Base-by-base conservation (phyloP, 2,329 filamentous ascomycete species). In the Xylaria hypoxylon region DNA sequence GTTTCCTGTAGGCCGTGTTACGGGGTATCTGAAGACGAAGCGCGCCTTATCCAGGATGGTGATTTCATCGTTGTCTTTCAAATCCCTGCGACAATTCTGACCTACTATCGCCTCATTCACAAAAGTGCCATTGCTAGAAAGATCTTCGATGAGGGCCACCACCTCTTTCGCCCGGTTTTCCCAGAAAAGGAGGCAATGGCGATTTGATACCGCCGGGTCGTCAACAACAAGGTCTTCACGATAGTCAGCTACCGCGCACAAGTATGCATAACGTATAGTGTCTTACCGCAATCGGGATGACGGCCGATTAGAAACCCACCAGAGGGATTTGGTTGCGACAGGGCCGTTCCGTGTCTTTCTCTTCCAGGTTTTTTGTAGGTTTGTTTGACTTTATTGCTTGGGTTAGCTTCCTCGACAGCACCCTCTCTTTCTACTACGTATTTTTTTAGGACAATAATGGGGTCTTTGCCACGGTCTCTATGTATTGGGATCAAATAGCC, bases 71-170 rank as follows among this genome's bases (percentile, higher is more conserved):
- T 92, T 90, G 73, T 98, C 93, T 73, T 94, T 86, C 31, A 99
- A 85, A 77, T 97, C 93, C 64, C 95, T 89, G 61, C 93, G 87
- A 79, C 97, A 93, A 79, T 99, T 99, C 58, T 95, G 90, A 28
- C 96, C 96, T 24, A 99, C 88, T 35, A 97, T 86, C 15, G 90
- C 91, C 73, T 97, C 94, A 75, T 98, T 98, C 73, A 99, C 91
- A 77, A 94, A 99, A 0, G 96, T 99, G 57, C 96, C 96, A 77
- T 99, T 99, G 76, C 90, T 96, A 6, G 96, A 99, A 22, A 98
- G 82, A 78, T 99, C 96, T 78, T 99, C 94, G 4, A 99, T 80
- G 15, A 98, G 86, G 8, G 93, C 95, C 47, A 88, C 85, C 70
- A 84, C 86, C 78, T 87, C 83, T 13, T 81, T 79, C 10, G 82